Percentiles rank a stretch among this genome's conserved stretches.
phyloP scores from a whole-genome alignment of 352 stramenopile genomes.

The Phytophthora macrochlamydospora region DNA sequence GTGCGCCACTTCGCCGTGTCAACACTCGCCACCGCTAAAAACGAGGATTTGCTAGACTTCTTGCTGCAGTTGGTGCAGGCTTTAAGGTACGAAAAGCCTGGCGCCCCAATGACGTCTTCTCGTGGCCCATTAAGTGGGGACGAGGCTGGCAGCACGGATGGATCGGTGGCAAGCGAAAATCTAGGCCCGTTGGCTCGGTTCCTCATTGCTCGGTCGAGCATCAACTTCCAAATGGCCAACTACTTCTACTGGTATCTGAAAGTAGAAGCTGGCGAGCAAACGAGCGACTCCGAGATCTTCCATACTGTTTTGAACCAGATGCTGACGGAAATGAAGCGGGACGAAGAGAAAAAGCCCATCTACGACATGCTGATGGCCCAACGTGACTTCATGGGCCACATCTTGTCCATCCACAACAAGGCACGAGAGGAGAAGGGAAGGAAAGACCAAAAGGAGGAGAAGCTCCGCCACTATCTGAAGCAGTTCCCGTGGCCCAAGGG shows the following conservation, averaged over 20 bases:
- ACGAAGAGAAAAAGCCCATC: constrained; percentile 88
- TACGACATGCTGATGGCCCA: constrained; percentile 93
- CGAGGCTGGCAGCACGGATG: constrained; percentile 49
- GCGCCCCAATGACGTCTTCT: constrained; percentile 32
- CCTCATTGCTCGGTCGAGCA: constrained; percentile 93
- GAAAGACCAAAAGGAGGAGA: constrained; percentile 96
- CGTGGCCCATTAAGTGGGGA: constrained; percentile 47
- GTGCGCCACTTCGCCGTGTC: constrained; percentile 97
- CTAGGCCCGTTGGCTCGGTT: constrained; percentile 91
- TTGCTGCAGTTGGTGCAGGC: constrained; percentile 99
- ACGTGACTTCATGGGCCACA: constrained; percentile 94
- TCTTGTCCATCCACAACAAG: constrained; percentile 93
- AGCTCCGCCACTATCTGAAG: constrained; percentile 90
- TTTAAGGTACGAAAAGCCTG: constrained; percentile 90
- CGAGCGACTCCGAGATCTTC: constrained; percentile 80
- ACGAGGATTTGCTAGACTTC: constrained; percentile 98
- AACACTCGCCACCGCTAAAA: constrained; percentile 93
- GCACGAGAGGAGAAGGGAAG: constrained; percentile 94
- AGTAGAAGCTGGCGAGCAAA: constrained; percentile 77
- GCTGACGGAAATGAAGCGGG: constrained; percentile 93
- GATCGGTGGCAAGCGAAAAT: constrained; percentile 48
- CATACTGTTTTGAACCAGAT: constrained; percentile 89
- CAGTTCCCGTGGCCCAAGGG: constrained; percentile 83
- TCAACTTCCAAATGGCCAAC: constrained; percentile 96
- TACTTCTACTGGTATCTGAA: constrained; percentile 97